A percentile compares a stretch with the other conserved stretches of the same genome.
Evolutionary conservation across 2,329 filamentous ascomycete genomes (phyloP).

Genomic region (Elsinoe arachidis): DNA sequence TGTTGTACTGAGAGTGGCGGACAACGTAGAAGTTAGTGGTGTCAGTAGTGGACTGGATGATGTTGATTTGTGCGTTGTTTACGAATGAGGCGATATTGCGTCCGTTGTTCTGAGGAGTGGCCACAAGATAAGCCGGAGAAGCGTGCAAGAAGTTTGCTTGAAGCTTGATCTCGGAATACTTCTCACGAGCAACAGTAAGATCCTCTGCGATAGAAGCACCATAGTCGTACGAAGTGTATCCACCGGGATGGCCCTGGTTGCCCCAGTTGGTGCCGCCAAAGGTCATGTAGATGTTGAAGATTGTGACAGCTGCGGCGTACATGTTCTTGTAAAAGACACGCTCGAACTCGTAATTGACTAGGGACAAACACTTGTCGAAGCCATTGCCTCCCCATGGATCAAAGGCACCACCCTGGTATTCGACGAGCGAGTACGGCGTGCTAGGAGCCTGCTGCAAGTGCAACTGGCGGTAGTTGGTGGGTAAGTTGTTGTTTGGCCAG

Average conservation of each 20-base stretch:
- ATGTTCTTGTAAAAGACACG: constrained; percentile 74
- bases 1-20: constrained; percentile 56
- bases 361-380: constrained; percentile 55
- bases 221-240: constrained; percentile 51
- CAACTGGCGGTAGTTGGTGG: constrained; percentile 45
- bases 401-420: constrained; percentile 47
- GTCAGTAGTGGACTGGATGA: constrained; percentile 34
- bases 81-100: constrained; percentile 44
- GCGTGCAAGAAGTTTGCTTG: constrained; percentile 66
- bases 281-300: constrained; percentile 68
- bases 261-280: constrained; percentile 81
- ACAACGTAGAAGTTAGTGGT: constrained; percentile 55
- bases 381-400: constrained; percentile 67
- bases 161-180: constrained; percentile 72
- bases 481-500: constrained; percentile 52
- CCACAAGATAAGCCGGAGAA: constrained; percentile 59
- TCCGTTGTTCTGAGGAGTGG: constrained; percentile 43
- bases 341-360: constrained; percentile 66
- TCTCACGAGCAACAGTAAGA: constrained; percentile 59
- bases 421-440: constrained; percentile 57
- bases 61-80: background rate
- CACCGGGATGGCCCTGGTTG: constrained; percentile 60
- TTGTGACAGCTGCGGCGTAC: constrained; percentile 53
- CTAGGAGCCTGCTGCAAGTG: constrained; percentile 55
- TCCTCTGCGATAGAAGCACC: constrained; percentile 60